phyloP scores from a whole-genome alignment of 2,329 filamentous ascomycete species.

The Sporothrix luriei region DNA sequence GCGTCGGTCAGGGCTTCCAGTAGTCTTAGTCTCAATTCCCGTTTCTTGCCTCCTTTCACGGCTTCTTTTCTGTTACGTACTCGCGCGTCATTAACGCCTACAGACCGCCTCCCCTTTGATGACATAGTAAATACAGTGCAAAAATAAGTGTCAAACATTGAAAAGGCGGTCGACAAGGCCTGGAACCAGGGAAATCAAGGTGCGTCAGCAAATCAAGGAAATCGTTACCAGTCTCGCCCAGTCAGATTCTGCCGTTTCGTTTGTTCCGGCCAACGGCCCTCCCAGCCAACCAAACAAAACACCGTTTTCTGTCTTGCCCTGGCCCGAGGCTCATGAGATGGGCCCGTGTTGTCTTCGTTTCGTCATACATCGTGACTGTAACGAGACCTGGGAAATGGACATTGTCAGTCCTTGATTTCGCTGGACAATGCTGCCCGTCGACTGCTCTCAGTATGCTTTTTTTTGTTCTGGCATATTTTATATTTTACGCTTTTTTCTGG shows the following conservation, averaged over 20 bases:
- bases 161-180: conserved; percentile 20
- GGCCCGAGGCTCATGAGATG: conserved; percentile 3
- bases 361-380: not conserved
- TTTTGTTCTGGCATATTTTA: not conserved
- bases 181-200: conserved; percentile 1
- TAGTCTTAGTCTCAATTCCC: conserved; percentile 25
- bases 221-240: conserved; percentile 22
- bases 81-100: conserved; percentile 2
- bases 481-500: no score
- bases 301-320: conserved; percentile 12
- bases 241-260: not conserved
- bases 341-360: not conserved
- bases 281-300: conserved; percentile 5
- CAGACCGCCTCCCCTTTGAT: not conserved
- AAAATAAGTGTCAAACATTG: not conserved
- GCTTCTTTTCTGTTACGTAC: conserved; percentile 28
- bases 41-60: conserved; percentile 9
- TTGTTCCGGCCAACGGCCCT: not conserved
- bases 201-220: conserved; percentile 16
- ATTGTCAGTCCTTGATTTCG: not conserved
- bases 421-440: not conserved
- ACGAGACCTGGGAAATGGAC: not conserved
- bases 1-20: conserved; percentile 15
- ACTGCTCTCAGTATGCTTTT: not conserved
- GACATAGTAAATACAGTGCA: not conserved